phyloP scores from a whole-genome alignment of 768 basidiomycete genomes.

The Trichaptum fuscoviolaceum region DNA sequence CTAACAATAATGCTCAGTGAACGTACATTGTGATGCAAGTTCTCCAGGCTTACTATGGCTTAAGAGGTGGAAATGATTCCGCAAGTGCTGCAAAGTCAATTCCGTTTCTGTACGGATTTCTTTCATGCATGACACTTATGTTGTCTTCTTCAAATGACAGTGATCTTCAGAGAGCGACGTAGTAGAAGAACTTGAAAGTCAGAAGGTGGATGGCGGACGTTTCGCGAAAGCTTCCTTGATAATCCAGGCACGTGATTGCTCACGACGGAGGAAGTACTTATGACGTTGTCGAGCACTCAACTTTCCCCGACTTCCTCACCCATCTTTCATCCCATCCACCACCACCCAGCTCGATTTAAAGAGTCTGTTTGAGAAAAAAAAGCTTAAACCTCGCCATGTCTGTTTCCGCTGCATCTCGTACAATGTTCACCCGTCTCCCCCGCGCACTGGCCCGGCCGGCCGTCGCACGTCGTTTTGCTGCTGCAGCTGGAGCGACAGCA shows the following conservation, averaged over 20 bases:
- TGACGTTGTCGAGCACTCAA: conserved; percentile 1
- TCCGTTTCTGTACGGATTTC: conserved; percentile 40
- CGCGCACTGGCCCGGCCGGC: conserved; percentile 39
- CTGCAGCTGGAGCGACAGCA: conserved; percentile 32
- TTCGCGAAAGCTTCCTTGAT: neutral
- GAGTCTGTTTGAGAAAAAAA: neutral
- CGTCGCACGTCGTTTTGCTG: conserved; percentile 40
- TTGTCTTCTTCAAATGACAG: neutral
- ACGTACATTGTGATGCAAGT: neutral
- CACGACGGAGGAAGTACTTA: neutral
- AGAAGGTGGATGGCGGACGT: neutral
- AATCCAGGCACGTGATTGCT: neutral
- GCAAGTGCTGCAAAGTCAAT: conserved; percentile 62
- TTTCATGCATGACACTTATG: conserved; percentile 34
- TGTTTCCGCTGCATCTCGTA: neutral
- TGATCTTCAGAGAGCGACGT: neutral
- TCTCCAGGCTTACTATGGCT: conserved; percentile 40
- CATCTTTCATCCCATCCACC: neutral
- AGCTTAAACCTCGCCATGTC: neutral
- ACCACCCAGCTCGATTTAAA: neutral
- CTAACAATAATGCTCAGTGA: conserved; percentile 13
- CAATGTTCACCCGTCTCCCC: conserved; percentile 44
- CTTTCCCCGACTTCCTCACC: neutral
- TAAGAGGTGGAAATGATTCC: conserved; percentile 48
- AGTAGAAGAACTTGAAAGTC: neutral